Percentiles rank a stretch among this genome's conserved stretches.
Evolutionary conservation across 176 grass and related monocot species (phyloP).

Genomic region (Aegilops umbellulata): DNA sequence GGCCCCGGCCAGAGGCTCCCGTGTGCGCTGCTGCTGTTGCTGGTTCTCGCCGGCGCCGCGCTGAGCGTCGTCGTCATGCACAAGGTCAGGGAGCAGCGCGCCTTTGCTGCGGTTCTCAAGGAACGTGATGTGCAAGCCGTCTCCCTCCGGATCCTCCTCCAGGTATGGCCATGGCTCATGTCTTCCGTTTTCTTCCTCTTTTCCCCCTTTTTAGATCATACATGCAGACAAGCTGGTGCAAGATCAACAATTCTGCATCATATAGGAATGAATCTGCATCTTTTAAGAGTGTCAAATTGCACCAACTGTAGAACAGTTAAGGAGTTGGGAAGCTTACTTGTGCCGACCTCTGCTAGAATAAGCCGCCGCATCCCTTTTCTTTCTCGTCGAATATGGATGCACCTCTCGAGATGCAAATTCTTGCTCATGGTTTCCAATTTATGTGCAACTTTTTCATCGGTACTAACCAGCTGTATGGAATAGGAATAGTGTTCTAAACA

Average conservation of each 20-base stretch:
- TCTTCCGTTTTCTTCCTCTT: neutral
- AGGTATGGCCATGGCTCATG: slow-evolving; percentile 46
- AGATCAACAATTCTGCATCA: neutral
- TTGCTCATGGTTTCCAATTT: slow-evolving; percentile 8
- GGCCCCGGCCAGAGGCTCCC: slow-evolving; percentile 41
- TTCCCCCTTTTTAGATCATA: neutral
- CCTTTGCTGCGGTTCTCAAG: slow-evolving; percentile 45
- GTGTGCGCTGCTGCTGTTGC: slow-evolving; percentile 51
- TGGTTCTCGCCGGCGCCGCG: slow-evolving; percentile 44
- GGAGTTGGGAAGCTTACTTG: neutral
- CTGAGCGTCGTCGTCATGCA: slow-evolving; percentile 61
- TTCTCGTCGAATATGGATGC: neutral
- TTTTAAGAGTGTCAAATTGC: neutral
- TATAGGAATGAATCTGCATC: neutral
- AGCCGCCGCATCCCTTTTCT: neutral
- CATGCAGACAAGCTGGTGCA: neutral
- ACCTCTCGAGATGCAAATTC: neutral
- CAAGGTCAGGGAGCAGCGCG: slow-evolving; percentile 67
- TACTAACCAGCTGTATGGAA: neutral
- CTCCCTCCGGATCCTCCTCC: slow-evolving; percentile 51
- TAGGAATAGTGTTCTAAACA: neutral
- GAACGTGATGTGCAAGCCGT: slow-evolving; percentile 65
- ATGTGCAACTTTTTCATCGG: neutral
- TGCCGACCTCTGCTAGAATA: no score
- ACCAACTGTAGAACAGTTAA: neutral